Percentiles rank a stretch among this genome's conserved stretches.
phyloP scores from a whole-genome alignment of 2,329 filamentous ascomycete genomes.

The Kalmusia sp. region DNA sequence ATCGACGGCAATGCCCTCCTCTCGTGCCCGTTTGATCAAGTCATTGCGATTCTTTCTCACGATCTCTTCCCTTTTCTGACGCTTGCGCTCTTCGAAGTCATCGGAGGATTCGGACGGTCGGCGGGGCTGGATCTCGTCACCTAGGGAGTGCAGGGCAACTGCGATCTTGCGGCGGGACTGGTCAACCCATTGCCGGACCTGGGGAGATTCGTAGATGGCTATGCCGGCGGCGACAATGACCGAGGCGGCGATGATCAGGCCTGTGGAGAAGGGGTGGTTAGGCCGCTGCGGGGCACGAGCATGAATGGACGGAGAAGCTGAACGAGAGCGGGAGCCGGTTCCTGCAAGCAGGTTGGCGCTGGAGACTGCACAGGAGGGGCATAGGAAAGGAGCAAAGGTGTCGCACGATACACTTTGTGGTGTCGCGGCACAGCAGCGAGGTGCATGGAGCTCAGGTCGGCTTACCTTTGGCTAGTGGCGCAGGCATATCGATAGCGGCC shows the following conservation, averaged over 20 bases:
- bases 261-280: slow-evolving; percentile 51
- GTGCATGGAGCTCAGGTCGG: slow-evolving; percentile 31
- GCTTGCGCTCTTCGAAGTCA: slow-evolving; percentile 40
- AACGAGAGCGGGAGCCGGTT: slow-evolving; percentile 27
- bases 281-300: slow-evolving; percentile 20
- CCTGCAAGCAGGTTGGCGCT: slow-evolving; percentile 44
- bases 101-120: slow-evolving; percentile 41
- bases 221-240: slow-evolving; percentile 68
- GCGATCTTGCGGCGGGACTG: slow-evolving; percentile 68
- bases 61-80: slow-evolving; percentile 36
- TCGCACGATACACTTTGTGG: slow-evolving; percentile 8
- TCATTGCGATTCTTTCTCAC: slow-evolving; percentile 44
- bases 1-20: slow-evolving; percentile 51
- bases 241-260: slow-evolving; percentile 67
- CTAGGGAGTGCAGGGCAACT: slow-evolving; percentile 64
- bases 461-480: slow-evolving; percentile 51
- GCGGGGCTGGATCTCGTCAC: slow-evolving; percentile 63
- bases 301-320: slow-evolving; percentile 13
- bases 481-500: slow-evolving; percentile 40
- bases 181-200: slow-evolving; percentile 68
- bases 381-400: slow-evolving; percentile 8
- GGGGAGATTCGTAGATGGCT: slow-evolving; percentile 69
- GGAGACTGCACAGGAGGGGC: slow-evolving; percentile 4
- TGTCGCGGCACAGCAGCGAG: slow-evolving; percentile 28
- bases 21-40: slow-evolving; percentile 42